Evolutionary conservation across 2,329 filamentous ascomycete species (phyloP).

Genomic region (Aspergillus amoenus): DNA sequence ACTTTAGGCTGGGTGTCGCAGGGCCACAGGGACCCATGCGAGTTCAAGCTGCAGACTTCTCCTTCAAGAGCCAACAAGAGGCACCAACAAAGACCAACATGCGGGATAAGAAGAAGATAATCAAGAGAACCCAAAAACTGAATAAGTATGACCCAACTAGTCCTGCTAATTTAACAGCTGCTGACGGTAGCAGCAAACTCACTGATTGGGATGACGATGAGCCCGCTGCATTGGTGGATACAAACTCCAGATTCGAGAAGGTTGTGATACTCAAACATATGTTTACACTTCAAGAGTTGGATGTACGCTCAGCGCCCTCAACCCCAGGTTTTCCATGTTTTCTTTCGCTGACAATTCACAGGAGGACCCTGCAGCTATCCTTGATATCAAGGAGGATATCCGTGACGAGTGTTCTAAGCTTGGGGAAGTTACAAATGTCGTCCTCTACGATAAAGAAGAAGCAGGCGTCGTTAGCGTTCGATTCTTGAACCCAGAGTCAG

Average conservation of each 20-base stretch:
- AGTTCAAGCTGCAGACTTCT: slow-evolving; percentile 81
- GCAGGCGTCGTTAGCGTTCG: slow-evolving; percentile 83
- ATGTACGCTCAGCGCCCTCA: slow-evolving; percentile 40
- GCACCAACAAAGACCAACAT: slow-evolving; percentile 52
- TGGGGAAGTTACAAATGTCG: slow-evolving; percentile 85
- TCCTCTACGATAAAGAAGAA: slow-evolving; percentile 81
- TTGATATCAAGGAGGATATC: slow-evolving; percentile 95
- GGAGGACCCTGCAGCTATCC: slow-evolving; percentile 75
- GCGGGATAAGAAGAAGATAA: slow-evolving; percentile 83
- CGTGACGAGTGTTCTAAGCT: slow-evolving; percentile 84
- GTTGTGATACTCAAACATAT: slow-evolving; percentile 86
- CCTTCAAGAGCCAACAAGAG: slow-evolving; percentile 86
- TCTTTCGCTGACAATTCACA: slow-evolving; percentile 26
- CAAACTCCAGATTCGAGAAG: slow-evolving; percentile 66
- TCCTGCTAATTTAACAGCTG: neutral
- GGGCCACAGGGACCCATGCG: slow-evolving; percentile 64
- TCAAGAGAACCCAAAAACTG: slow-evolving; percentile 85
- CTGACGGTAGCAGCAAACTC: slow-evolving; percentile 62
- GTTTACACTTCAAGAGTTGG: slow-evolving; percentile 83
- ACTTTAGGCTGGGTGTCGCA: slow-evolving; percentile 68
- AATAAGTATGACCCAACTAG: slow-evolving; percentile 53
- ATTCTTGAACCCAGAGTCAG: slow-evolving; percentile 71
- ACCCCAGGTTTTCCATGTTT: neutral
- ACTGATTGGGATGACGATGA: slow-evolving; percentile 96
- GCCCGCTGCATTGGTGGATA: slow-evolving; percentile 58